phyloP scores from a whole-genome alignment of 495 filamentous ascomycete species.

The Aspergillus diversus region DNA sequence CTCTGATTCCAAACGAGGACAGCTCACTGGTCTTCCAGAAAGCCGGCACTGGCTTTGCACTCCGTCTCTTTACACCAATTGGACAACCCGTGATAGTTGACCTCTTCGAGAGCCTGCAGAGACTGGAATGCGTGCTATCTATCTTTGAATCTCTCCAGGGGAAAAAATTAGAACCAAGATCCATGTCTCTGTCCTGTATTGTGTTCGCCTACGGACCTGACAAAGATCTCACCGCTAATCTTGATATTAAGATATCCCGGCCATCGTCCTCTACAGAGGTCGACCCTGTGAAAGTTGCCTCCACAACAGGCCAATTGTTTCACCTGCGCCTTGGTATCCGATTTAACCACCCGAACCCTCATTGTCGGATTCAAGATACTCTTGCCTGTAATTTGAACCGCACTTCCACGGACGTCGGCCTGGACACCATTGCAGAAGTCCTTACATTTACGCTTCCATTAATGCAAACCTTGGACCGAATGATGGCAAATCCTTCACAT shows the following conservation, averaged over 20 bases:
- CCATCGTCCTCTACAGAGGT: constrained; percentile 24
- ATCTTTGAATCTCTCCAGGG: constrained; percentile 42
- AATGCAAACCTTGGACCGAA: constrained; percentile 60
- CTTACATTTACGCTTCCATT: constrained; percentile 70
- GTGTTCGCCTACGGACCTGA: constrained; percentile 42
- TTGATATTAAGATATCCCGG: constrained; percentile 34
- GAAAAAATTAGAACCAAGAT: constrained; percentile 37
- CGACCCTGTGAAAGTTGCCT: constrained; percentile 30
- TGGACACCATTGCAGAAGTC: constrained; percentile 56
- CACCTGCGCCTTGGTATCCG: constrained; percentile 36
- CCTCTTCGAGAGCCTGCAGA: constrained; percentile 45
- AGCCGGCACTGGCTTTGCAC: constrained; percentile 41
- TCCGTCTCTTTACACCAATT: constrained; percentile 44
- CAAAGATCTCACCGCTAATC: constrained; percentile 32
- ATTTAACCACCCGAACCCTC: constrained; percentile 71
- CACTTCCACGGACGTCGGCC: constrained; percentile 43
- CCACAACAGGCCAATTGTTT: constrained; percentile 35
- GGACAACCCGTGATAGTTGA: constrained; percentile 39
- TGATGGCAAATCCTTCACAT: constrained; percentile 33
- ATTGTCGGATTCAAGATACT: constrained; percentile 68
- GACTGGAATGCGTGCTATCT: constrained; percentile 46
- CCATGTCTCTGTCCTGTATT: constrained; percentile 42
- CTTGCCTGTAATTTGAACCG: constrained; percentile 66
- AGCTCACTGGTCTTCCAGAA: constrained; percentile 39
- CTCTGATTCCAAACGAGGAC: constrained; percentile 35